Evolutionary conservation across 1,139 yeast species (phyloP).

Genomic region (Saccharomyces pastorianus): DNA sequence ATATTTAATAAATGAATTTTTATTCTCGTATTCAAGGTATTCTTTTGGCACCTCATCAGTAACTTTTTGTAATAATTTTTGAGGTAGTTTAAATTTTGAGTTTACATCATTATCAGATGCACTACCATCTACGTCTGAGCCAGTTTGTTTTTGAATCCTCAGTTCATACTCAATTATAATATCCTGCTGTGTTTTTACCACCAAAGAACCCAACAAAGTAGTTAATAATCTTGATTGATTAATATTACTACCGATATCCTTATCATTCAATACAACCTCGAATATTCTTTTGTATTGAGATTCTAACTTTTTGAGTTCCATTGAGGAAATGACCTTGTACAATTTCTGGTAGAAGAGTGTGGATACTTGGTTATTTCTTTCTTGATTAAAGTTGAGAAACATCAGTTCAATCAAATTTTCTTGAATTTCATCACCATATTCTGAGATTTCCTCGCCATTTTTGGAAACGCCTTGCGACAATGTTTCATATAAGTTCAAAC

Average conservation of each 20-base stretch:
- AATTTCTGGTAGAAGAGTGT: constrained; percentile 20
- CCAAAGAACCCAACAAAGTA: constrained; percentile 31
- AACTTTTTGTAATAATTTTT: constrained; percentile 12
- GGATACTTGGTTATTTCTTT: constrained; percentile 22
- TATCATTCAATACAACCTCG: constrained; percentile 1
- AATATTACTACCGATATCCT: constrained; percentile 7
- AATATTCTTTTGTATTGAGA: constrained; percentile 18
- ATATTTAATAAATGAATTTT: constrained; percentile 37
- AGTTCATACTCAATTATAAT: constrained; percentile 56
- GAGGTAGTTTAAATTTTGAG: constrained; percentile 23
- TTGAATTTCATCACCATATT: constrained; percentile 19
- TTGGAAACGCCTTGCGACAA: constrained; percentile 2
- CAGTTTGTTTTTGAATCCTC: constrained; percentile 24
- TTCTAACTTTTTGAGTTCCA: constrained; percentile 11
- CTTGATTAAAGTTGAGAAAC: constrained; percentile 15
- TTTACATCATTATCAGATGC: constrained; percentile 15
- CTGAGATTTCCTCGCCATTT: constrained; percentile 22
- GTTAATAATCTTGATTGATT: constrained; percentile 36
- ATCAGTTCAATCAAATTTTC: constrained; percentile 23
- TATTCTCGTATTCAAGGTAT: constrained; percentile 36
- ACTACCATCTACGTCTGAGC: constrained; percentile 22
- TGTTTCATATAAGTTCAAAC: constrained; percentile 38
- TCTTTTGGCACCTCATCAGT: constrained; percentile 27
- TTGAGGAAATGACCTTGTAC: constrained; percentile 13
- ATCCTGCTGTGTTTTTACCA: constrained; percentile 43